Base-by-base conservation (phyloP, 2,329 filamentous ascomycete species). In the Colletotrichum plurivorum region DNA sequence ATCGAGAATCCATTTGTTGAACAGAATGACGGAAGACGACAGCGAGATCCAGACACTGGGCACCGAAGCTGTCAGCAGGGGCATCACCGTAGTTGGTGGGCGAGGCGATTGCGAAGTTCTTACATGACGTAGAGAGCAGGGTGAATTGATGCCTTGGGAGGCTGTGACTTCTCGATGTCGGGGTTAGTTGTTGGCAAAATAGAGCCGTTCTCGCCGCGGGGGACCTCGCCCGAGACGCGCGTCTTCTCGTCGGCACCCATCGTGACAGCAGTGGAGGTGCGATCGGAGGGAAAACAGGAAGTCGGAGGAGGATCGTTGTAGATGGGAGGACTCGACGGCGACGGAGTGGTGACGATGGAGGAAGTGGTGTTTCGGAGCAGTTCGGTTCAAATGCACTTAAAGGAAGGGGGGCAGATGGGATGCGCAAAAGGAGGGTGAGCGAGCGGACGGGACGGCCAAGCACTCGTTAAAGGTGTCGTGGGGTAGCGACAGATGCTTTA, bases 1-100 rank as follows among this genome's bases (percentile, higher is more conserved):
- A 77, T 95, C 91, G 71, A 98, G 88, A 77, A 99, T 94, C 90
- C 94, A 97, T 89, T 99, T 99, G 91, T 99, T 98, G 92, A 98
- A 98, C 71, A 99, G 87, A 80, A 99, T 99, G 78, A 98, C 94
- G 76, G 92, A 94, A 51, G 94, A 97, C 78, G 94, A 97, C 80
- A 98, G 87, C 69, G 91, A 85, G 78, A 99, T 98, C 96, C 96
- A 99, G 75, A 91, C 87, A 76, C 95, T 97, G 81, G 49, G 39
- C 2, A n/a, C n/a, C 36, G 18, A 46, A 36, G n/a, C 4, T 8
- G 54, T 20, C 31, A 41, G 67, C 74, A 63, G 12, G 59, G 45
- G 20, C 27, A 22, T 46, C 62, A 18, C 15, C 43, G 46, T 22
- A 57, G 48, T 16, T 27, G 48, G 16, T n/a, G 22, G 13, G 20